Evolutionary conservation across 257 asterid species (phyloP), one percentile per base, ranked within the genome.

Genomic region (Orobanche coerulescens): DNA sequence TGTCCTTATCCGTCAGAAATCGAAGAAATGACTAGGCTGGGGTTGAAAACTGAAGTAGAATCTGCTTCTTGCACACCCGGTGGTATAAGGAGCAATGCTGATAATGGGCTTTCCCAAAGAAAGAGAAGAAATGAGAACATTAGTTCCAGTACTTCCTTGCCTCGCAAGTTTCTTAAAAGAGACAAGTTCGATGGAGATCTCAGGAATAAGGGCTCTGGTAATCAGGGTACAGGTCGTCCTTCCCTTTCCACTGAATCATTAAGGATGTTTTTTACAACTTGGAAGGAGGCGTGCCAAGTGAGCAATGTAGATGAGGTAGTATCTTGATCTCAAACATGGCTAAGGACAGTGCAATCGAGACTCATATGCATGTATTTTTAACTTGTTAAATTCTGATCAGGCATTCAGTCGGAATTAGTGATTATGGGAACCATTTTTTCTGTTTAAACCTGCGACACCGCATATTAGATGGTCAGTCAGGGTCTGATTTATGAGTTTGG

Each of bases 1-100:
- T 92, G 98, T 71, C 98, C 98, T 64, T 88, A 92, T 71, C 98
- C 98, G 37, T 92, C 98, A 9, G 95, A 77, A 61, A 76, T 80
- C 79, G 98, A 92, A 81, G 98, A 92, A 76, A 84, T 59, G 66
- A 77, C 62, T 39, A 78, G 95, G 57, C 79, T 92, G 76, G 90
- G 93, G 37, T 75, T 84, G 78, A 83, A 80, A 80, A 72, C 61
- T 48, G 94, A 77, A 44, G 72, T 52, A 15, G 81, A 67, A 40
- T 55, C 62, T 39, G 52, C 52, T 46, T 43, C 69, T 15, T 59
- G 25, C 65, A 48, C 65, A 19, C 64, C 66, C 46, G 81, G 76
- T 46, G 66, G 67, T 68, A 68, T 47, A 18, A 71, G 66, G 73
- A 20, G 67, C 53, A 73, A 67, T 46, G 19, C 26, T 37, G 78